Evolutionary conservation across 148 eudicot species (phyloP), one percentile per base, ranked within the genome.

Genomic region (Rhododendron kiyosumense): DNA sequence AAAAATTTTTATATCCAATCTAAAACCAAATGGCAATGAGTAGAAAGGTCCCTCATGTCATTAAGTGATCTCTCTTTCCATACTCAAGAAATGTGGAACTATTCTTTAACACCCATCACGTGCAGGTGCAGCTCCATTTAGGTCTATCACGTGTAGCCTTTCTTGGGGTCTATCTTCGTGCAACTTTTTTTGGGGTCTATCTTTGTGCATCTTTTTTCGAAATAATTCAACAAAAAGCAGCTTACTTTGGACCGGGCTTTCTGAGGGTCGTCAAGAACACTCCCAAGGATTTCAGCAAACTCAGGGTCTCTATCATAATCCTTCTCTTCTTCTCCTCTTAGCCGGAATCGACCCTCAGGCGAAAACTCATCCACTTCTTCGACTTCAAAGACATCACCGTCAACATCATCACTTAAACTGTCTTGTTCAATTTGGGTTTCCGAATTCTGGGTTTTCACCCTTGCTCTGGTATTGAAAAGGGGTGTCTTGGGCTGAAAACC

Each of bases 251-350:
- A 92, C 83, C 54, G 92, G 20, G 98, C 98, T 87, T 93, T 94
- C 13, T 92, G 89, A 0, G 98, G 99, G 76, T 97, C 94, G 86
- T 94, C 96, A 32, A 97, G 92, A 85, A 93, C 93, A 86, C 71
- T 87, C 74, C 98, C 98, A 61, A 97, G 91, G 91, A 97, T 95
- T 41, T 97, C 98, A 86, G 96, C 98, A 84, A 97, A 90, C 79
- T 95, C 99, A 11, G 98, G 96, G 89, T 97, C 98, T 84, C 88
- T 93, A 86, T 97, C 99, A 85, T 90, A 93, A 87, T 97, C 97
- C 82, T 57, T 91, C 73, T 67, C 79, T 75, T 36, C 85, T 94
- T 94, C 94, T 78, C 84, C 94, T 75, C 57, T 81, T 7, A 89
- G 90, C 84, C 90, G 84, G 75, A 92, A 91, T 46, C 92, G 90